Percentiles rank a stretch among this genome's conserved stretches.
Evolutionary conservation across 768 basidiomycete genomes (phyloP).

Genomic region (Hortiboletus flavorubellus): DNA sequence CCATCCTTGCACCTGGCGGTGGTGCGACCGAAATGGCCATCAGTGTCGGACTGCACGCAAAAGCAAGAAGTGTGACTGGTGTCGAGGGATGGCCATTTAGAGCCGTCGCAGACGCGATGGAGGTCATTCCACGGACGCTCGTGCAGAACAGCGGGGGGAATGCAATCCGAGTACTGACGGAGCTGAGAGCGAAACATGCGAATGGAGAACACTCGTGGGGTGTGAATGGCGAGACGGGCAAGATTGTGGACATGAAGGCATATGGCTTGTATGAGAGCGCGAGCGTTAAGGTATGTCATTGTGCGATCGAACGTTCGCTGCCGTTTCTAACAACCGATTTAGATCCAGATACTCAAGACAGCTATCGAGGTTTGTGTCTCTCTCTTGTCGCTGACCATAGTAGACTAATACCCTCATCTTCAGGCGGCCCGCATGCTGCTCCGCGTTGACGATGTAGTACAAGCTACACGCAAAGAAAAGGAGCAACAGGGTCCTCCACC

Average conservation of each 20-base stretch:
- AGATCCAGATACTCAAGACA: slow-evolving; percentile 96
- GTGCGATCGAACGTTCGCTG: background rate
- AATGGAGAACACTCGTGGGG: slow-evolving; percentile 90
- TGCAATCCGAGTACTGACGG: slow-evolving; percentile 88
- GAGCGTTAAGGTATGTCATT: slow-evolving; percentile 73
- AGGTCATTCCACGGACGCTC: slow-evolving; percentile 93
- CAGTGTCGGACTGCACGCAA: slow-evolving; percentile 78
- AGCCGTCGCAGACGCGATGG: slow-evolving; percentile 94
- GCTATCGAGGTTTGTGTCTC: slow-evolving; percentile 72
- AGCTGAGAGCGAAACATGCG: slow-evolving; percentile 94
- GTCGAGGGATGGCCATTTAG: slow-evolving; percentile 90
- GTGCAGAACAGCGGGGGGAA: slow-evolving; percentile 96
- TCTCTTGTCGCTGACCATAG: background rate
- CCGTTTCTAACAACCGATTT: background rate
- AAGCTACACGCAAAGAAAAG: slow-evolving; percentile 69
- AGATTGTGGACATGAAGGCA: slow-evolving; percentile 91
- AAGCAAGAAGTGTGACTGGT: slow-evolving; percentile 76
- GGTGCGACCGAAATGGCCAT: slow-evolving; percentile 99
- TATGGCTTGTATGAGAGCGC: slow-evolving; percentile 96
- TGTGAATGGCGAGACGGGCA: slow-evolving; percentile 94
- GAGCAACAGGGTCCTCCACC: slow-evolving; percentile 51
- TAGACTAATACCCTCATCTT: background rate
- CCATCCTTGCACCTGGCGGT: slow-evolving; percentile 88
- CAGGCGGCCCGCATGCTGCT: slow-evolving; percentile 87
- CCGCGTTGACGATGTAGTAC: slow-evolving; percentile 92